Conservation (phyloP, 2,329 filamentous ascomycete genomes). For the Cladosporium sphaerospermum region DNA sequence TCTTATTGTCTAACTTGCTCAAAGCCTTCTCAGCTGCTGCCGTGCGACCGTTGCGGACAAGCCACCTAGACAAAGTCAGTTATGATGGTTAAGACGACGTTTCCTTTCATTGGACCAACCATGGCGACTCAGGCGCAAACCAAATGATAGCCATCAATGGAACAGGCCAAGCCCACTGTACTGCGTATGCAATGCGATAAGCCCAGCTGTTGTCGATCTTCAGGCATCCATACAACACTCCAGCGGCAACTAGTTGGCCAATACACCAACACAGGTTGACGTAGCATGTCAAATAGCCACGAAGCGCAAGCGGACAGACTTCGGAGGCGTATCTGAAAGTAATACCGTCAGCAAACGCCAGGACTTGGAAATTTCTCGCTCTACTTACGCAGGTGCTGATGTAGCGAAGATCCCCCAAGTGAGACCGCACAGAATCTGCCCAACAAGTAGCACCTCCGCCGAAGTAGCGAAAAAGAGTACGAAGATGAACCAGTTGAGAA, state of each 20-base stretch:
- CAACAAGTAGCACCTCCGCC: conserved; percentile 38
- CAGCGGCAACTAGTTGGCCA: conserved; percentile 32
- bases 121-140: conserved; percentile 28
- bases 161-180: conserved; percentile 45
- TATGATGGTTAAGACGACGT: too few species aligned
- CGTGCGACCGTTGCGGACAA: conserved; percentile 26
- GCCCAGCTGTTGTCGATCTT: conserved; percentile 25
- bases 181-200: conserved; percentile 36
- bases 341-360: background rate
- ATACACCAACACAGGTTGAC: conserved; percentile 43
- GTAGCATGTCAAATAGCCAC: conserved; percentile 30
- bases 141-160: conserved; percentile 27
- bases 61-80: background rate
- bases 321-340: conserved; percentile 31
- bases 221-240: conserved; percentile 25
- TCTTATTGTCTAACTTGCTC: conserved; percentile 22
- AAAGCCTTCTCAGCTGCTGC: conserved; percentile 22
- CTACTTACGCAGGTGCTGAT: conserved; percentile 52
- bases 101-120: conserved; percentile 11
- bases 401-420: conserved; percentile 58
- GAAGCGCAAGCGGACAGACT: background rate
- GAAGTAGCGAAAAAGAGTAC: conserved; percentile 47
- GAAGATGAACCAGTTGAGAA: conserved; percentile 42
- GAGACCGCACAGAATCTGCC: conserved; percentile 51
- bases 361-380: conserved; percentile 38